Conservation (phyloP, 2,329 filamentous ascomycete species). For the Aspergillus persii region DNA sequence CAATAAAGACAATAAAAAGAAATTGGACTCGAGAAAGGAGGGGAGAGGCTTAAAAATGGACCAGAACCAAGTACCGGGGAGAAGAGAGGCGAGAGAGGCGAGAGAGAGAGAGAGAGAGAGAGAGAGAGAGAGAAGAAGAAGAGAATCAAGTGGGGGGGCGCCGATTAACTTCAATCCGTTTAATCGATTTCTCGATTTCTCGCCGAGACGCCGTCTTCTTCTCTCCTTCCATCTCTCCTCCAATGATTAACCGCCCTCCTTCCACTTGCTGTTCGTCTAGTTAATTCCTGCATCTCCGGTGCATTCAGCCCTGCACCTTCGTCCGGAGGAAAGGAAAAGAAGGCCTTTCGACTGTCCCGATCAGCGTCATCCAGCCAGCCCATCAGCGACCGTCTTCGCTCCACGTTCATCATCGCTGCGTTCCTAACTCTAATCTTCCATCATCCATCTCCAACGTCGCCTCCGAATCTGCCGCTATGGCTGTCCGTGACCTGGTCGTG, state of each 20-base stretch:
- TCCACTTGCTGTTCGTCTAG: not conserved
- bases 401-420: conserved; percentile 13
- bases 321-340: not conserved
- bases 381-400: conserved; percentile 13
- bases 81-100: conserved; percentile 5
- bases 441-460: not conserved
- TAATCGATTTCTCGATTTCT: conserved; percentile 1
- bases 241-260: not conserved
- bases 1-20: conserved; percentile 4
- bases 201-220: conserved; percentile 1
- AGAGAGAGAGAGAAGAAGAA: not conserved
- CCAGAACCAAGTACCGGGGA: conserved; percentile 8
- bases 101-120: not conserved
- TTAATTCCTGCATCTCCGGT: not conserved
- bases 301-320: too few relatives aligned
- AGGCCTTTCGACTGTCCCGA: not conserved
- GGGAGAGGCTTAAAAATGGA: conserved; percentile 1
- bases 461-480: conserved; percentile 41
- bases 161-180: conserved; percentile 3
- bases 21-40: conserved; percentile 2
- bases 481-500: conserved; percentile 58
- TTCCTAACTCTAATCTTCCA: conserved; percentile 6
- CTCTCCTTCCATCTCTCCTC: not conserved
- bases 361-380: conserved; percentile 1
- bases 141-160: conserved; percentile 1